Evolutionary conservation across 805 yeast genomes (phyloP).

Genomic region (Ogataea ramenticola): DNA sequence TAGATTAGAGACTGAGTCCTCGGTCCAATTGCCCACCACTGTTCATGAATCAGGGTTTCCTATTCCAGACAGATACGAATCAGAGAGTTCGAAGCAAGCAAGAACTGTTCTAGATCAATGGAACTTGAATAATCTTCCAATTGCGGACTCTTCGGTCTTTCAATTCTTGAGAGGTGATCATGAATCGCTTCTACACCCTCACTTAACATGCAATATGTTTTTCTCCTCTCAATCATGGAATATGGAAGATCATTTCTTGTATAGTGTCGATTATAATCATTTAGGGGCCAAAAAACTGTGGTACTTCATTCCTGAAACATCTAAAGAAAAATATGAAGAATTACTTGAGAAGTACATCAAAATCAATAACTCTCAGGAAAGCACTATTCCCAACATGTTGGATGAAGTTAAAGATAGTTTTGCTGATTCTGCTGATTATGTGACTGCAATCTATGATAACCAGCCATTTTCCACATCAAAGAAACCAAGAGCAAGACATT

Average conservation of each 20-base stretch:
- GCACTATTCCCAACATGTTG: not conserved
- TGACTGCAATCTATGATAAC: slow-evolving; percentile 17
- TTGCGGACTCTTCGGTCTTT: slow-evolving; percentile 41
- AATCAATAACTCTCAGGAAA: slow-evolving; percentile 5
- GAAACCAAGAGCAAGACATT: slow-evolving; percentile 22
- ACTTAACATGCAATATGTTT: slow-evolving; percentile 44
- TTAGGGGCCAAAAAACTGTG: slow-evolving; percentile 50
- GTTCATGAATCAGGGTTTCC: slow-evolving; percentile 35
- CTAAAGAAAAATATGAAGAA: slow-evolving; percentile 43
- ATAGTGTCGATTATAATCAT: slow-evolving; percentile 45
- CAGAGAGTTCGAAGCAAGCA: slow-evolving; percentile 1
- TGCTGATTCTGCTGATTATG: slow-evolving; percentile 10
- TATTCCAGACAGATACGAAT: slow-evolving; percentile 5
- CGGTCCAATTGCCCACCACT: slow-evolving; percentile 24
- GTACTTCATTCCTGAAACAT: slow-evolving; percentile 57
- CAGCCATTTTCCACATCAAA: slow-evolving; percentile 10
- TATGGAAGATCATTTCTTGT: slow-evolving; percentile 54
- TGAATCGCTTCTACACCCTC: slow-evolving; percentile 34
- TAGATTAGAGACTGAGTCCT: slow-evolving; percentile 30
- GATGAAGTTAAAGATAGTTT: slow-evolving; percentile 1
- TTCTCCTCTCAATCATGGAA: slow-evolving; percentile 52
- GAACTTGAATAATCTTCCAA: slow-evolving; percentile 52
- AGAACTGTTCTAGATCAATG: slow-evolving; percentile 32
- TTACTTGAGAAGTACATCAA: slow-evolving; percentile 18
- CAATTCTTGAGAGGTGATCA: slow-evolving; percentile 37